A percentile compares a stretch with the other conserved stretches of the same genome.
Conservation (phyloP, 2,329 filamentous ascomycete genomes). For the Westerdykella ornata region DNA sequence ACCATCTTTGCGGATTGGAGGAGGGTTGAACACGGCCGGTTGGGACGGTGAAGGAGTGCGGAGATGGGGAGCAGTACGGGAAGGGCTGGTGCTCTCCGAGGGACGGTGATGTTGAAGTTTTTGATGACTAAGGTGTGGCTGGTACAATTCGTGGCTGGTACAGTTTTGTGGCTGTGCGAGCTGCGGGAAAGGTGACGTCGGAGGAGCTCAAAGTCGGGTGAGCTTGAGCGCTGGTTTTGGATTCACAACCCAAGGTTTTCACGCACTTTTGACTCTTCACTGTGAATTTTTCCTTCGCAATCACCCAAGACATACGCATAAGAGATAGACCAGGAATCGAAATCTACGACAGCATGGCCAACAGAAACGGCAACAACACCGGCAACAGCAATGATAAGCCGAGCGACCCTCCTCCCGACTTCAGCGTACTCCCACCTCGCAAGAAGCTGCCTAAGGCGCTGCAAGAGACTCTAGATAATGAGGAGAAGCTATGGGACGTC, state of each 20-base stretch:
- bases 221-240: too few species aligned
- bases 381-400: slow-evolving; percentile 13
- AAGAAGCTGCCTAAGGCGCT: slow-evolving; percentile 50
- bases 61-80: slow-evolving; percentile 18
- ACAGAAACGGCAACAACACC: slow-evolving; percentile 30
- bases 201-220: not conserved
- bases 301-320: too few species aligned
- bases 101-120: slow-evolving; percentile 13
- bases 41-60: slow-evolving; percentile 11
- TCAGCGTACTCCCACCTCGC: slow-evolving; percentile 43
- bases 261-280: too few species aligned
- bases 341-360: slow-evolving; percentile 28
- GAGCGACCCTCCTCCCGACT: slow-evolving; percentile 42
- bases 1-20: slow-evolving; percentile 41
- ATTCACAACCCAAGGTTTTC: too few species aligned
- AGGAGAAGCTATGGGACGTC: slow-evolving; percentile 71
- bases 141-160: not conserved
- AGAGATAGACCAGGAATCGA: not conserved
- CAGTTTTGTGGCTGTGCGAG: not conserved
- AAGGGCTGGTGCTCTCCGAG: slow-evolving; percentile 5
- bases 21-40: slow-evolving; percentile 3
- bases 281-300: too few species aligned
- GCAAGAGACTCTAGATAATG: slow-evolving; percentile 51
- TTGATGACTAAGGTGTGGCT: slow-evolving; percentile 5
- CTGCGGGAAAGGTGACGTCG: not conserved